Evolutionary conservation across 306 rosid species (phyloP).

Genomic region (Quillaja saponaria): DNA sequence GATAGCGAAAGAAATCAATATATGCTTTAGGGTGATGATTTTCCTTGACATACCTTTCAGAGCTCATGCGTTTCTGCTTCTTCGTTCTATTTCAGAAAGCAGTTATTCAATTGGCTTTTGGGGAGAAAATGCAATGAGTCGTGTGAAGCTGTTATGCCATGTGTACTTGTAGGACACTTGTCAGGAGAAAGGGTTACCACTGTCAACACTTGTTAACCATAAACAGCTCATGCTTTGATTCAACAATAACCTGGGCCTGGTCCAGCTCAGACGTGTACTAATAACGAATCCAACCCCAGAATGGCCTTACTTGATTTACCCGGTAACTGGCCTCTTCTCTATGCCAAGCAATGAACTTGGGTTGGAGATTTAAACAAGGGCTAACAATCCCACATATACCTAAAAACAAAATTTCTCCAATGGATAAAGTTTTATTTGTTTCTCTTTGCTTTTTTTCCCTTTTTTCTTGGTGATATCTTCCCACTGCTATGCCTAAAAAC

Average conservation of each 20-base stretch:
- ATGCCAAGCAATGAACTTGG: too few relatives aligned
- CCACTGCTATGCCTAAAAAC: too few relatives aligned
- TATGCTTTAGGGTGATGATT: not conserved
- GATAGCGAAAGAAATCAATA: constrained; percentile 11
- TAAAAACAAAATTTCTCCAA: too few relatives aligned
- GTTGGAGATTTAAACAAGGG: too few relatives aligned
- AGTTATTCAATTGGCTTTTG: constrained; percentile 23
- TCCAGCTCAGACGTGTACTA: too few relatives aligned
- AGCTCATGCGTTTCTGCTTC: constrained; percentile 7
- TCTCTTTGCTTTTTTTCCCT: not conserved
- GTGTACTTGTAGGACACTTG: constrained; percentile 36
- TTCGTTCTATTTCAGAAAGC: constrained; percentile 23
- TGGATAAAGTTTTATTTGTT: too few relatives aligned
- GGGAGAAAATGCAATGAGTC: constrained; percentile 5
- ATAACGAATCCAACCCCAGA: too few relatives aligned
- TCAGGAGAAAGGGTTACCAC: constrained; percentile 27
- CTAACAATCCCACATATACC: too few relatives aligned
- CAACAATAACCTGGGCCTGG: not conserved
- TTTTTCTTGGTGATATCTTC: too few relatives aligned
- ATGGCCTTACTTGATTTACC: too few relatives aligned
- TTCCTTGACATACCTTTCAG: constrained; percentile 39
- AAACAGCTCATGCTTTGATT: too few relatives aligned
- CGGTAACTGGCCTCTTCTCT: too few relatives aligned
- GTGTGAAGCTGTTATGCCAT: constrained; percentile 36
- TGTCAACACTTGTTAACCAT: constrained; percentile 20